Conservation (phyloP, 768 basidiomycete species). For the Pluteus cervinus region DNA sequence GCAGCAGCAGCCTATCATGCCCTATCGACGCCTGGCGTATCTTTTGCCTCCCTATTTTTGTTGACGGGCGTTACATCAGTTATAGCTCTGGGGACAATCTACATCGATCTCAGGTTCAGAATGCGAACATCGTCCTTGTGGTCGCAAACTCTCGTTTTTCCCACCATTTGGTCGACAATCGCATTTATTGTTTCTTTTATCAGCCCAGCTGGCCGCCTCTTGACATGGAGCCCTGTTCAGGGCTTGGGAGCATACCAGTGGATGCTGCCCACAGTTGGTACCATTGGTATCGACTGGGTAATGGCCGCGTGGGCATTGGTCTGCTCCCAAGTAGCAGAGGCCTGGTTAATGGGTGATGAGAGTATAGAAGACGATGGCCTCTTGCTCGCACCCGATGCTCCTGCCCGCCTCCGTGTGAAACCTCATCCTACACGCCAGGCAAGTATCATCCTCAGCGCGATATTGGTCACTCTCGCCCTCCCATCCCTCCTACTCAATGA, state of each 20-base stretch:
- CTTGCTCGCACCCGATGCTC: slow-evolving; percentile 10
- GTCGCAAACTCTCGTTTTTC: slow-evolving; percentile 53
- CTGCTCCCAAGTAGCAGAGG: slow-evolving; percentile 43
- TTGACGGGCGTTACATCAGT: slow-evolving; percentile 39
- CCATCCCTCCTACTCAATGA: slow-evolving; percentile 47
- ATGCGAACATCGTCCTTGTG: slow-evolving; percentile 27
- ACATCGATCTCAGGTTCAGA: slow-evolving; percentile 30
- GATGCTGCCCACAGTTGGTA: slow-evolving; percentile 53
- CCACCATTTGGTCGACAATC: slow-evolving; percentile 58
- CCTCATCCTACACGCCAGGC: slow-evolving; percentile 13
- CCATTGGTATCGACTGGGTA: slow-evolving; percentile 64
- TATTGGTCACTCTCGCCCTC: slow-evolving; percentile 40
- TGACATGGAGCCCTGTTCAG: slow-evolving; percentile 62
- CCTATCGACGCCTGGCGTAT: slow-evolving; percentile 44
- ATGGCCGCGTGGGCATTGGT: slow-evolving; percentile 73
- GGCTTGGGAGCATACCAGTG: slow-evolving; percentile 55
- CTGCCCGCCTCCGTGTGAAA: no score
- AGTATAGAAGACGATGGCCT: slow-evolving; percentile 13
- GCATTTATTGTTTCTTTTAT: slow-evolving; percentile 50
- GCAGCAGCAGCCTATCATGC: slow-evolving; percentile 42
- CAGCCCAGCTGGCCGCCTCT: slow-evolving; percentile 66
- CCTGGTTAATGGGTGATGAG: slow-evolving; percentile 49
- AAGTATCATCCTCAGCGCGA: slow-evolving; percentile 28
- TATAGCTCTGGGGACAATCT: slow-evolving; percentile 33
- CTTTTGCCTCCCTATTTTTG: slow-evolving; percentile 38